A percentile compares a stretch with the other conserved stretches of the same genome.
Evolutionary conservation across 1,284 basidiomycete species (phyloP).

Genomic region (Porogramme epimiltina): DNA sequence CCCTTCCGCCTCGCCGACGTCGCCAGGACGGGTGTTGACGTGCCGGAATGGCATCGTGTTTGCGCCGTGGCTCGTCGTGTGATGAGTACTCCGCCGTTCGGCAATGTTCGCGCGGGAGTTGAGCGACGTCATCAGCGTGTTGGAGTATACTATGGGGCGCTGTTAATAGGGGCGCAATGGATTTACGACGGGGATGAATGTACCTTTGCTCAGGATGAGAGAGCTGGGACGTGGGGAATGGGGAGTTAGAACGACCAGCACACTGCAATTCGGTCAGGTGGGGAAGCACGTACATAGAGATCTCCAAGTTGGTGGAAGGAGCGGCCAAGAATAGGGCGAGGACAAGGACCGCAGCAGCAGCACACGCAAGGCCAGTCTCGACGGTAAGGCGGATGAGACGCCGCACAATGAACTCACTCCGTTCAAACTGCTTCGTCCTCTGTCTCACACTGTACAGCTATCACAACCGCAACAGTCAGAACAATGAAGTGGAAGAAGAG

Average conservation of each 20-base stretch:
- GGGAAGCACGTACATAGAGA: background rate
- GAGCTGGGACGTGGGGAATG: background rate
- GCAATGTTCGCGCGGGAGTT: conserved; percentile 2
- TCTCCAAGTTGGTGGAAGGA: conserved; percentile 5
- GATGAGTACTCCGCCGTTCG: background rate
- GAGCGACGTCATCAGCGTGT: conserved; percentile 10
- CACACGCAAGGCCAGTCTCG: conserved; percentile 15
- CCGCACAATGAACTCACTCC: conserved; percentile 9
- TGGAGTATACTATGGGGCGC: conserved; percentile 9
- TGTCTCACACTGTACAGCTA: conserved; percentile 8
- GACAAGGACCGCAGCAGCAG: conserved; percentile 10
- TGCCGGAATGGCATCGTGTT: background rate
- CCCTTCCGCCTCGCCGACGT: no score
- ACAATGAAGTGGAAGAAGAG: background rate
- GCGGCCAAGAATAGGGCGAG: conserved; percentile 9
- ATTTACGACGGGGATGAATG: no score
- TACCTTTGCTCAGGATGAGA: conserved; percentile 5
- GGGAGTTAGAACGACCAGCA: background rate
- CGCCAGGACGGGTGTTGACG: background rate
- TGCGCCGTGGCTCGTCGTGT: background rate
- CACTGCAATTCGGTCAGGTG: no score
- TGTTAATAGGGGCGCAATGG: no score
- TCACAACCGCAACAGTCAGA: background rate
- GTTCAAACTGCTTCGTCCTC: conserved; percentile 4
- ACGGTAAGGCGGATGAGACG: conserved; percentile 15